A percentile compares a stretch with the other conserved stretches of the same genome.
Evolutionary conservation across 139 green algal genomes (phyloP).

Genomic region (Picochlorum sp.): DNA sequence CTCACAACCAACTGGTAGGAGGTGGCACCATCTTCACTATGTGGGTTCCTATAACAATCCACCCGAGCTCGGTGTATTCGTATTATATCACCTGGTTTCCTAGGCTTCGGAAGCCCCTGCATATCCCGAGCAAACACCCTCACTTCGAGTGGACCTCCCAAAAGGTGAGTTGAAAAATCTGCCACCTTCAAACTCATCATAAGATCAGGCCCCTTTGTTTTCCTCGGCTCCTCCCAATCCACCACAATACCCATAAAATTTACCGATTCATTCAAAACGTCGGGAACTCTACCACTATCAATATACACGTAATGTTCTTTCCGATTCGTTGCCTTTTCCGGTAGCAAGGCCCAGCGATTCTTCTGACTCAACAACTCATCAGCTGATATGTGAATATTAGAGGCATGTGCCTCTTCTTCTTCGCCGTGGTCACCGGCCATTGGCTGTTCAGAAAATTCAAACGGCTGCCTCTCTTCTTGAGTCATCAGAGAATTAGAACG

Average conservation of each 20-base stretch:
- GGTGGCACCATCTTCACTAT: background rate
- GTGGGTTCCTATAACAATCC: slow-evolving; percentile 17
- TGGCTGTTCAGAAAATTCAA: too few relatives aligned
- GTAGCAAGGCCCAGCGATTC: too few relatives aligned
- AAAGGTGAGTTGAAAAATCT: slow-evolving; percentile 11
- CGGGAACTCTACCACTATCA: background rate
- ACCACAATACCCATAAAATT: slow-evolving; percentile 1
- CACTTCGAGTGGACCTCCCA: slow-evolving; percentile 22
- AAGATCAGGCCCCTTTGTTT: slow-evolving; percentile 29
- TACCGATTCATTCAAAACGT: background rate
- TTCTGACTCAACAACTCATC: too few relatives aligned
- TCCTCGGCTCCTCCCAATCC: slow-evolving; percentile 26
- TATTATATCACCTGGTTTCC: slow-evolving; percentile 34
- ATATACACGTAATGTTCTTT: background rate
- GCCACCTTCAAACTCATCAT: slow-evolving; percentile 32
- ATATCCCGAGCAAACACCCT: slow-evolving; percentile 21
- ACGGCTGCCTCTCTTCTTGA: too few relatives aligned
- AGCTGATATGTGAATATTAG: too few relatives aligned
- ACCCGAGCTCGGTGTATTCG: slow-evolving; percentile 30
- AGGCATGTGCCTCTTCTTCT: too few relatives aligned
- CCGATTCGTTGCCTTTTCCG: background rate
- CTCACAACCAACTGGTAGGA: background rate
- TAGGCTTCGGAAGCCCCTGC: slow-evolving; percentile 11
- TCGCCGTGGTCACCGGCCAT: too few relatives aligned
- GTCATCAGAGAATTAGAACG: too few relatives aligned